phyloP scores from a whole-genome alignment of 805 yeast genomes.

The Hyphopichia homilentoma region DNA sequence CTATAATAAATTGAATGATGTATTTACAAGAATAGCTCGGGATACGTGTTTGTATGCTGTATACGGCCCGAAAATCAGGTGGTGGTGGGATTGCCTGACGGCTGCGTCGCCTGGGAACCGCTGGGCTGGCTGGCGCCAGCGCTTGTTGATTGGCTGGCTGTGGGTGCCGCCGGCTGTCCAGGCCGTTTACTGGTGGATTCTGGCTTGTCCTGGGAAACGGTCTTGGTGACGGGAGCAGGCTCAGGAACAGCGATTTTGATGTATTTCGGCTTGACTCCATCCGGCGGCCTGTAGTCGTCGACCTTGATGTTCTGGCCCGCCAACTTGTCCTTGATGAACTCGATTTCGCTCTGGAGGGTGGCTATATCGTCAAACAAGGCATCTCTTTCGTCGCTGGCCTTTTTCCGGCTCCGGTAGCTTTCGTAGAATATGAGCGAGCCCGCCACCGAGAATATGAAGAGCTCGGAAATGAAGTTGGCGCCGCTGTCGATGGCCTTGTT shows the following conservation, averaged over 20 bases:
- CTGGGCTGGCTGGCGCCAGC: too few relatives aligned
- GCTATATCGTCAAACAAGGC: conserved; percentile 69
- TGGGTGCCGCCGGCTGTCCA: too few relatives aligned
- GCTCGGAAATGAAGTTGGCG: conserved; percentile 73
- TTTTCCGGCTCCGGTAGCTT: conserved; percentile 60
- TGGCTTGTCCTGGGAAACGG: too few relatives aligned
- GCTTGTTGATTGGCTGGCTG: too few relatives aligned
- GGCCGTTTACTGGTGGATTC: too few relatives aligned
- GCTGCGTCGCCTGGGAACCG: too few relatives aligned
- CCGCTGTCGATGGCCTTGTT: conserved; percentile 79
- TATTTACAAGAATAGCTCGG: too few relatives aligned
- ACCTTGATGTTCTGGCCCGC: conserved; percentile 35
- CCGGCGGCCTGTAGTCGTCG: conserved; percentile 50
- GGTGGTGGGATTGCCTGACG: too few relatives aligned
- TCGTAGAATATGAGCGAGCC: conserved; percentile 74
- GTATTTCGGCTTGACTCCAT: conserved; percentile 42
- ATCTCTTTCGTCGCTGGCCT: conserved; percentile 59
- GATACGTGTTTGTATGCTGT: too few relatives aligned
- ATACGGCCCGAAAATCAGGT: too few relatives aligned
- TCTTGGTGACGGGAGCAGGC: too few relatives aligned
- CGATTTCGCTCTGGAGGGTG: conserved; percentile 68
- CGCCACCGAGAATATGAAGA: conserved; percentile 76
- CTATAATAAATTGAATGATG: background rate
- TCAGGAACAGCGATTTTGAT: too few relatives aligned
- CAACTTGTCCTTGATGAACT: conserved; percentile 48